These are phyloP conservation scores for Nakazawaea ernobii DNA, from an alignment of 805 yeast species.

Conservation along the genomic window DNA sequence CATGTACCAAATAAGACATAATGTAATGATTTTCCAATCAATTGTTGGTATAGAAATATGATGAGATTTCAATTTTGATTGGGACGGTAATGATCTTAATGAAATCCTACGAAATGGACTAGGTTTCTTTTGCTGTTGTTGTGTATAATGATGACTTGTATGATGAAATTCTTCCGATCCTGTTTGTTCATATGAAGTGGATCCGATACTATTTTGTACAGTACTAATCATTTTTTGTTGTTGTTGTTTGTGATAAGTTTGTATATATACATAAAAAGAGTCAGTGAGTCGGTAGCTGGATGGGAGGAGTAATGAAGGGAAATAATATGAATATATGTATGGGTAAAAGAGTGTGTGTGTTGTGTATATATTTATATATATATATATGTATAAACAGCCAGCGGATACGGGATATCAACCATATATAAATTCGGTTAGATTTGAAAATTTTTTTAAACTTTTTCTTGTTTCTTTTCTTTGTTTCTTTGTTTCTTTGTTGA, in stretches of 20 bases:
- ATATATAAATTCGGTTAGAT: too few relatives aligned
- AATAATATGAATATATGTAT: too few relatives aligned
- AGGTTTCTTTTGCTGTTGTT: neutral
- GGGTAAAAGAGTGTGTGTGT: too few relatives aligned
- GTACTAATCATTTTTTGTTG: neutral
- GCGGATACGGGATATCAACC: too few relatives aligned
- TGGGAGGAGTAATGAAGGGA: too few relatives aligned
- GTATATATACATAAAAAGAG: neutral
- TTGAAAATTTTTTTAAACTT: too few relatives aligned
- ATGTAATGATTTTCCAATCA: slow-evolving; percentile 3
- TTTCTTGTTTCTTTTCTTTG: too few relatives aligned
- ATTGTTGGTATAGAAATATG: slow-evolving; percentile 1
- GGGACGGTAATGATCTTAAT: slow-evolving; percentile 3
- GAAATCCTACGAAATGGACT: neutral
- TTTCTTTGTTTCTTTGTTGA: too few relatives aligned
- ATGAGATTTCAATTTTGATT: slow-evolving; percentile 2
- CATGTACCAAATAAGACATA: slow-evolving; percentile 77
- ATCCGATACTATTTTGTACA: neutral
- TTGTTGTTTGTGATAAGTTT: neutral
- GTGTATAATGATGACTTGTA: neutral
- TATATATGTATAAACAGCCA: too few relatives aligned
- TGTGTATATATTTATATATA: too few relatives aligned
- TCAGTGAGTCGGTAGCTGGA: too few relatives aligned
- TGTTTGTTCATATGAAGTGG: slow-evolving; percentile 1
- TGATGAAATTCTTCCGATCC: neutral